Evolutionary conservation across 805 yeast genomes (phyloP).

Genomic region (Myxozyma neglecta): DNA sequence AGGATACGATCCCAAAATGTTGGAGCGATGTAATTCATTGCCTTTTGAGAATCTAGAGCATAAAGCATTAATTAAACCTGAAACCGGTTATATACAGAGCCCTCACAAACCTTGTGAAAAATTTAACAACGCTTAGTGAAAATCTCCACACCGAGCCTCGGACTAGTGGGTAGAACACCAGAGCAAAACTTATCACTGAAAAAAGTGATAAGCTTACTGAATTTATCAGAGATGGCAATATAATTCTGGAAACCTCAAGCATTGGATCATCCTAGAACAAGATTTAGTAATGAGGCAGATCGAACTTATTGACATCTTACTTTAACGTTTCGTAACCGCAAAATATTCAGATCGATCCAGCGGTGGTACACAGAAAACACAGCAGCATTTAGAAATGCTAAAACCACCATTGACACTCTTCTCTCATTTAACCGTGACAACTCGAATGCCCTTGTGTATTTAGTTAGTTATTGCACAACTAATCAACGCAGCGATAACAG

Average conservation of each 20-base stretch:
- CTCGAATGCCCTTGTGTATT: conserved; percentile 23
- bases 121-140: conserved; percentile 7
- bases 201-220: not conserved
- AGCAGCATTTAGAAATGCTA: conserved; percentile 17
- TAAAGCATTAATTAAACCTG: not conserved
- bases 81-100: not conserved
- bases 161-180: conserved; percentile 18
- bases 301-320: not conserved
- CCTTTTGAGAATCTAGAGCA: conserved; percentile 3
- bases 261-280: conserved; percentile 23
- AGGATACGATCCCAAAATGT: conserved; percentile 22
- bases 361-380: conserved; percentile 22
- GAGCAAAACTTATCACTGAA: not conserved
- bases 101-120: conserved; percentile 5
- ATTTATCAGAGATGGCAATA: not conserved
- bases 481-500: not conserved
- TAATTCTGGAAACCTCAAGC: not conserved
- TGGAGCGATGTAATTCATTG: conserved; percentile 26
- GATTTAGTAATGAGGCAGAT: not conserved
- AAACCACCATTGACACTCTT: conserved; percentile 12
- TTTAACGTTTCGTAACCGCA: conserved; percentile 17
- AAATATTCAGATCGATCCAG: conserved; percentile 17
- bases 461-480: not conserved
- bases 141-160: conserved; percentile 25
- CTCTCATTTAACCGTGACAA: conserved; percentile 26